Evolutionary conservation across 176 grass and related monocot genomes (phyloP).

Genomic region (Oryza nivara): DNA sequence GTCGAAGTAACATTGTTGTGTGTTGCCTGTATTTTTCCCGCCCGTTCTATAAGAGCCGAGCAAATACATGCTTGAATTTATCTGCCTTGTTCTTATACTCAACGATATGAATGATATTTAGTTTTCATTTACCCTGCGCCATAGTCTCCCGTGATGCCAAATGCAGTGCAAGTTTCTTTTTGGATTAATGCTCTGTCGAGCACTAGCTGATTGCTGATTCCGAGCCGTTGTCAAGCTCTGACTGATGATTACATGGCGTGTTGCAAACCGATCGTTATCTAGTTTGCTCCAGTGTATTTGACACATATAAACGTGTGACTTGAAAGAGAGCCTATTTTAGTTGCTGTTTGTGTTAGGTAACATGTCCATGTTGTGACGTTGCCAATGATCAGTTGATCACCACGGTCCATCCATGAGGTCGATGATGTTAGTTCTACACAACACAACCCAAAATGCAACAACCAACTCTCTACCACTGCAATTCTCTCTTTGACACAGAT

Average conservation of each 20-base stretch:
- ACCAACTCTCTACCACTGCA: background rate
- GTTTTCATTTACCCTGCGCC: background rate
- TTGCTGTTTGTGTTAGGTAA: background rate
- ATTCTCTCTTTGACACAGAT: background rate
- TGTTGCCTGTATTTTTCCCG: slow-evolving; percentile 24
- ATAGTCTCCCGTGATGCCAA: background rate
- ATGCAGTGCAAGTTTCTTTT: background rate
- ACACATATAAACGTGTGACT: background rate
- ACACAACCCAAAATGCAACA: background rate
- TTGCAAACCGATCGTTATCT: background rate
- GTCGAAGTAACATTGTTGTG: slow-evolving; percentile 46
- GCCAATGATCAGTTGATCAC: background rate
- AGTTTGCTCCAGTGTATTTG: background rate
- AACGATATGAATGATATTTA: background rate
- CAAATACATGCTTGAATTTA: no score
- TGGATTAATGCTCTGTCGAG: background rate
- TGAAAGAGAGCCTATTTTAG: background rate
- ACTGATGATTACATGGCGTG: no score
- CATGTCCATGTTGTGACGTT: background rate
- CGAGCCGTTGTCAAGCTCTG: no score
- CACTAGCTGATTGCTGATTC: background rate
- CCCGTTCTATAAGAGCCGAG: no score
- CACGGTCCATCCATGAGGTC: background rate
- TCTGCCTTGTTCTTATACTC: no score
- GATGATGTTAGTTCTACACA: no score